Percentiles rank a stretch among this genome's conserved stretches.
Conservation (phyloP, 768 basidiomycete genomes). For the Macrocybe gigantea region DNA sequence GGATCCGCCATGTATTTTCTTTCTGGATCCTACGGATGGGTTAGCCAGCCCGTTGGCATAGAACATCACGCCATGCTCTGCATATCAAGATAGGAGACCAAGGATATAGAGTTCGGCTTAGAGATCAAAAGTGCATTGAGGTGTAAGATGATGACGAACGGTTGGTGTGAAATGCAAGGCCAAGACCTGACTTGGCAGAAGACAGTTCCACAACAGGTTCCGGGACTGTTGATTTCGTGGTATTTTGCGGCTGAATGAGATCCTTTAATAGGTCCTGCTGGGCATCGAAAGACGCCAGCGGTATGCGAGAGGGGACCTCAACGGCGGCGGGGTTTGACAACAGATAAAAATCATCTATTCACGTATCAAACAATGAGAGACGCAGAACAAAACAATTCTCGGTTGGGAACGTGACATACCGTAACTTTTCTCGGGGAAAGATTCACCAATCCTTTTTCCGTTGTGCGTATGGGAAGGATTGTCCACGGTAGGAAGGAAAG, state of each 20-base stretch:
- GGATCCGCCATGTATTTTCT: constrained; percentile 74
- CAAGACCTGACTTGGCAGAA: constrained; percentile 54
- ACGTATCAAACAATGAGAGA: no score
- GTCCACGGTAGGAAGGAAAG: constrained; percentile 38
- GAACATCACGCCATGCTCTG: constrained; percentile 73
- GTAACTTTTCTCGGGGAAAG: constrained; percentile 54
- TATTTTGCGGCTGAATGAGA: constrained; percentile 27
- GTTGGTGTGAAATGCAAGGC: constrained; percentile 60
- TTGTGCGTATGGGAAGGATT: constrained; percentile 44
- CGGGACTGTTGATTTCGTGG: constrained; percentile 23
- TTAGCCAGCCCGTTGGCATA: constrained; percentile 57
- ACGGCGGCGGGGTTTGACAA: constrained; percentile 34
- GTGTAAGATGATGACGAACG: constrained; percentile 38
- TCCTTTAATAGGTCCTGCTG: constrained; percentile 42
- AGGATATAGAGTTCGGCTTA: not conserved
- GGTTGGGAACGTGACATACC: constrained; percentile 29
- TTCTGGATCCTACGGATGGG: constrained; percentile 46
- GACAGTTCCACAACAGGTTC: constrained; percentile 48
- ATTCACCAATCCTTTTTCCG: constrained; percentile 49
- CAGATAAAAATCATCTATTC: constrained; percentile 60
- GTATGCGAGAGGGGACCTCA: constrained; percentile 42
- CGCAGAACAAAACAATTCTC: constrained; percentile 2
- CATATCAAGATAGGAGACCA: not conserved
- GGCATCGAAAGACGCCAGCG: constrained; percentile 32
- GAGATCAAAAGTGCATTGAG: not conserved